A percentile compares a stretch with the other conserved stretches of the same genome.
These are phyloP conservation scores for Penicillium psychrofluorescens DNA, from an alignment of 495 filamentous ascomycete species.

Conservation along the genomic window DNA sequence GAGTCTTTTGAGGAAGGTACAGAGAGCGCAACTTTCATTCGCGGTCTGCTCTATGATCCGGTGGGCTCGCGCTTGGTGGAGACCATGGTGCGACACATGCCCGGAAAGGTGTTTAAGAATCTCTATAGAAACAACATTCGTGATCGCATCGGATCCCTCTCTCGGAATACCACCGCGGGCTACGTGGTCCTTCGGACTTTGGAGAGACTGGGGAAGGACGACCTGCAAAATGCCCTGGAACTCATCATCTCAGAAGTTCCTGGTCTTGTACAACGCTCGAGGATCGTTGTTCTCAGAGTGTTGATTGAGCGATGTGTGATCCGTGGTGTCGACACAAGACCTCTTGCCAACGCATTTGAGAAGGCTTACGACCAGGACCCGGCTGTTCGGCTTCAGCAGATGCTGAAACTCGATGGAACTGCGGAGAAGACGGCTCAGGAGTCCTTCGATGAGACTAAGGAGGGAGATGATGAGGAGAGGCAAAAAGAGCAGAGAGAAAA, in stretches of 20 bases:
- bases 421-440: slow-evolving; percentile 11
- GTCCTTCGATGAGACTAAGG: slow-evolving; percentile 20
- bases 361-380: slow-evolving; percentile 50
- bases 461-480: slow-evolving; percentile 26
- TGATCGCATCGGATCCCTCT: slow-evolving; percentile 64
- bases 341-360: slow-evolving; percentile 54
- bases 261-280: slow-evolving; percentile 60
- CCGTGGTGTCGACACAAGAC: slow-evolving; percentile 54
- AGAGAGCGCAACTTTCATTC: slow-evolving; percentile 64
- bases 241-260: slow-evolving; percentile 62
- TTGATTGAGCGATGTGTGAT: slow-evolving; percentile 75
- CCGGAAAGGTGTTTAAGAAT: slow-evolving; percentile 82
- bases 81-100: slow-evolving; percentile 67
- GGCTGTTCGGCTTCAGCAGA: slow-evolving; percentile 45
- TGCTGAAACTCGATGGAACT: slow-evolving; percentile 44
- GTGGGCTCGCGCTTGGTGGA: slow-evolving; percentile 87
- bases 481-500: slow-evolving; percentile 11
- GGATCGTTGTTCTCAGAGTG: slow-evolving; percentile 69
- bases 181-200: slow-evolving; percentile 76
- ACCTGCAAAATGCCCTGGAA: slow-evolving; percentile 61
- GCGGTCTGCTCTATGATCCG: slow-evolving; percentile 77
- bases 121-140: slow-evolving; percentile 69
- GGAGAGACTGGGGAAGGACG: slow-evolving; percentile 76
- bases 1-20: slow-evolving; percentile 51
- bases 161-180: slow-evolving; percentile 81